These are phyloP conservation scores for Globisporangium alternatum DNA, from an alignment of 352 stramenopile species.

Conservation along the genomic window DNA sequence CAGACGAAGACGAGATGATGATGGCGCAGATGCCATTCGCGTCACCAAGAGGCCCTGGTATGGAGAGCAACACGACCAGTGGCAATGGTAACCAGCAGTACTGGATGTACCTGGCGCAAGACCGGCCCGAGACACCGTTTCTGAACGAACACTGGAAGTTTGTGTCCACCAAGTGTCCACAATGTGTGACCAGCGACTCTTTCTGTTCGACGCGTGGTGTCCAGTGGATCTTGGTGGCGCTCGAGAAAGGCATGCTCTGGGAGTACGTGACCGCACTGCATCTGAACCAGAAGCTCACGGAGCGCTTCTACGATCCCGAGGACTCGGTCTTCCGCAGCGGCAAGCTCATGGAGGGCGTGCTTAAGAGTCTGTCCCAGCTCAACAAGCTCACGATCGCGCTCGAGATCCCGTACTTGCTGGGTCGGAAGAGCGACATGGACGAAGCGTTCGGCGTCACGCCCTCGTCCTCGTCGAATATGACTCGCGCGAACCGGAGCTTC, in stretches of 20 bases:
- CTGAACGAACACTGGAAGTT: conserved; percentile 68
- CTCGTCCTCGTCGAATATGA: conserved; percentile 12
- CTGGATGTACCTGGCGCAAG: conserved; percentile 66
- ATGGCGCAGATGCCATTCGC: not conserved
- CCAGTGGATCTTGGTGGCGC: conserved; percentile 67
- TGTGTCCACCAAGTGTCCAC: conserved; percentile 45
- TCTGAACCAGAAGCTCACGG: conserved; percentile 35
- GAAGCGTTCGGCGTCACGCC: conserved; percentile 31
- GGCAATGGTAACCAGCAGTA: conserved; percentile 19
- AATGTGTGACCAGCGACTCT: conserved; percentile 47
- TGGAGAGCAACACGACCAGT: not conserved
- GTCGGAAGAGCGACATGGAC: conserved; percentile 41
- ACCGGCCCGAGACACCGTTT: conserved; percentile 40
- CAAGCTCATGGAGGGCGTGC: conserved; percentile 42
- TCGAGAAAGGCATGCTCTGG: conserved; percentile 55
- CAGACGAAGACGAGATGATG: conserved; percentile 12
- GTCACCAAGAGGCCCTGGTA: conserved; percentile 6
- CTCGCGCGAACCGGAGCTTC: not conserved
- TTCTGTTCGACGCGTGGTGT: conserved; percentile 70
- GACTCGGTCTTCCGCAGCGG: conserved; percentile 44
- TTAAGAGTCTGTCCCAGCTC: conserved; percentile 46
- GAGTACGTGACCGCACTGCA: conserved; percentile 58
- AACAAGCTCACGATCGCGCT: conserved; percentile 47
- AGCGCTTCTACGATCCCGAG: conserved; percentile 53
- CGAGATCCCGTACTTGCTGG: conserved; percentile 49